Evolutionary conservation across 352 stramenopile species (phyloP).

Genomic region (Globisporangium parvum): DNA sequence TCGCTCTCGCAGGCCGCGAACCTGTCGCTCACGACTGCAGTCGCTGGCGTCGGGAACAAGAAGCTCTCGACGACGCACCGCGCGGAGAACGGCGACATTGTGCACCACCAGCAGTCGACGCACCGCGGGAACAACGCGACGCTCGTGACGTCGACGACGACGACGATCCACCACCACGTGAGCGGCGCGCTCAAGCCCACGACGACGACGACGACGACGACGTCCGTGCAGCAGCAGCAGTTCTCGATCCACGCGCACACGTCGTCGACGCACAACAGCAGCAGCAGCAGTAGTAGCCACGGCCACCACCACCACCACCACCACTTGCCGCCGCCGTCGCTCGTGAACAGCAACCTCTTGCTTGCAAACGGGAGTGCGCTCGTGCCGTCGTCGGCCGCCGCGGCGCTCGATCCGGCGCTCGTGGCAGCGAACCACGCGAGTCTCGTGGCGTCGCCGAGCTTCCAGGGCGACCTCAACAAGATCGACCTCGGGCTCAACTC

Average conservation of each 20-base stretch:
- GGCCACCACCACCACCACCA: conserved; percentile 44
- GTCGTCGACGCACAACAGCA: not conserved
- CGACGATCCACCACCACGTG: conserved; percentile 66
- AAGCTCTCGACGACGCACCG: conserved; percentile 54
- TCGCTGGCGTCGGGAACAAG: conserved; percentile 30
- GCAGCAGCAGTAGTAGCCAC: conserved; percentile 6
- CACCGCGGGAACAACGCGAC: conserved; percentile 64
- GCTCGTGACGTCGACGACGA: conserved; percentile 71
- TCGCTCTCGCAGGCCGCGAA: conserved; percentile 42
- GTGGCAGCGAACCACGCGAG: conserved; percentile 12
- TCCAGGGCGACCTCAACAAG: conserved; percentile 78
- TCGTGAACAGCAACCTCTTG: conserved; percentile 13
- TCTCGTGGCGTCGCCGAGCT: conserved; percentile 45
- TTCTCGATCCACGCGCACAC: conserved; percentile 29
- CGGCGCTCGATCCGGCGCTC: conserved; percentile 24
- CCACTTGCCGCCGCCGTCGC: conserved; percentile 27
- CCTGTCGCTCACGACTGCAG: not conserved
- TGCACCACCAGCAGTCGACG: conserved; percentile 74
- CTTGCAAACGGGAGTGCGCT: conserved; percentile 36
- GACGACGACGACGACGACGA: conserved; percentile 18
- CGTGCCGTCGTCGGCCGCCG: conserved; percentile 9
- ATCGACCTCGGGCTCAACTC: conserved; percentile 78
- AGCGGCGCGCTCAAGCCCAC: conserved; percentile 18
- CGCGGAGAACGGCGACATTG: conserved; percentile 69
- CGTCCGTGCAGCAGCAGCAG: conserved; percentile 32